These are phyloP conservation scores for Penicillium sp. DNA, from an alignment of 2,329 filamentous ascomycete genomes.

Conservation along the genomic window DNA sequence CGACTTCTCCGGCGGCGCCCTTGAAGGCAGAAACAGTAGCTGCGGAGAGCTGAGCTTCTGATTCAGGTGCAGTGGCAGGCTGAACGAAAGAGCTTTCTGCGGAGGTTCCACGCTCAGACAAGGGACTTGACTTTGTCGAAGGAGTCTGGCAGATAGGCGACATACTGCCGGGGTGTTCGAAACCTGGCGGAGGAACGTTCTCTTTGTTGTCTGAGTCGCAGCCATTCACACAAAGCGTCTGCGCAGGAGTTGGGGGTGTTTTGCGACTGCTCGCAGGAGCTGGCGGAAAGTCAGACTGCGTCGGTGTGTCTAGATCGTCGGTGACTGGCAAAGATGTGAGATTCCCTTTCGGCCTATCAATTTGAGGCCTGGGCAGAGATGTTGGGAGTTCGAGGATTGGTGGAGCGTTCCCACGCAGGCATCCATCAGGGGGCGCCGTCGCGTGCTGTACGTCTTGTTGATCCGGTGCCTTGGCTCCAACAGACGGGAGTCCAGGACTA, in stretches of 20 bases:
- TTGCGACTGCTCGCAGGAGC: neutral
- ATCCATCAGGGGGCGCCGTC: neutral
- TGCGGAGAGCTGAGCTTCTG: neutral
- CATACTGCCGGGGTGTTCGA: neutral
- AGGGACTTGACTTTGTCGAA: neutral
- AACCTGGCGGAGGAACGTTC: slow-evolving; percentile 17
- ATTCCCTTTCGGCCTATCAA: neutral
- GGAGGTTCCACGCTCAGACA: slow-evolving; percentile 8
- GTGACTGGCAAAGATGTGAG: neutral
- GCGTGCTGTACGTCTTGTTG: neutral
- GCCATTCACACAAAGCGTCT: slow-evolving; percentile 5
- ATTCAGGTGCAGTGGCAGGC: neutral
- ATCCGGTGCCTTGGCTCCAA: neutral
- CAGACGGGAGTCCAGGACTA: neutral
- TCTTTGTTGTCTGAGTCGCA: slow-evolving; percentile 18
- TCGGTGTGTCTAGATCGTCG: slow-evolving; percentile 18
- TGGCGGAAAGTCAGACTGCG: slow-evolving; percentile 10
- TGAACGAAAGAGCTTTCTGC: slow-evolving; percentile 12
- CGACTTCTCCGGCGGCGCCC: neutral
- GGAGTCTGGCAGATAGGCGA: slow-evolving; percentile 2
- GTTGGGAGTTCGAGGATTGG: neutral
- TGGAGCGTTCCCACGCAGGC: neutral
- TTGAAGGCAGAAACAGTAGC: neutral
- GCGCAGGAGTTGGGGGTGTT: slow-evolving; percentile 5
- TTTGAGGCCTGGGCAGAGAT: neutral